Percentiles rank a stretch among this genome's conserved stretches.
Conservation (phyloP, 441 rosid genomes). For the Manihot esculenta region DNA sequence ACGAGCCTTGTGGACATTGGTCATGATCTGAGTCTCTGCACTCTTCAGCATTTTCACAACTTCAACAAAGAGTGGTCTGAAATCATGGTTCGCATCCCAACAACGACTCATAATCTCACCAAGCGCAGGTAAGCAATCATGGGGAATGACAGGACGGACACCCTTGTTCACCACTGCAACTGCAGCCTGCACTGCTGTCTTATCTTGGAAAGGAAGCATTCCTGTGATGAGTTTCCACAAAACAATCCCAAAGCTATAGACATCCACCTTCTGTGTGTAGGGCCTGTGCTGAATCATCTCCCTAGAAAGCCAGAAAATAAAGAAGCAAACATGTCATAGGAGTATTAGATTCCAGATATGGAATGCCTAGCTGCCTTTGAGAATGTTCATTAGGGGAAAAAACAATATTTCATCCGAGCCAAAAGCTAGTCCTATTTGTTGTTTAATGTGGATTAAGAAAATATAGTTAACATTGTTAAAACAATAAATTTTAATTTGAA, state of each 20-base stretch:
- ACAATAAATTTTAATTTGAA: no score
- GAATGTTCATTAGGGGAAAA: background rate
- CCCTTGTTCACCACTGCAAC: slow-evolving; percentile 95
- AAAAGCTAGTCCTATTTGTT: no score
- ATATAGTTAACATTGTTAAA: no score
- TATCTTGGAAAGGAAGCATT: slow-evolving; percentile 83
- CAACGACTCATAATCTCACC: slow-evolving; percentile 86
- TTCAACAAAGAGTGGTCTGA: slow-evolving; percentile 81
- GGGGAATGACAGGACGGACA: slow-evolving; percentile 80
- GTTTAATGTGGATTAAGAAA: no score
- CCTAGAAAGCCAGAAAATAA: background rate
- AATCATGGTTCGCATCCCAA: slow-evolving; percentile 92
- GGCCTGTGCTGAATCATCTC: slow-evolving; percentile 39
- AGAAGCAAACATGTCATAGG: background rate
- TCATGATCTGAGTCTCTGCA: slow-evolving; percentile 82
- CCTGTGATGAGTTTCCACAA: slow-evolving; percentile 97
- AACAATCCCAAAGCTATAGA: slow-evolving; percentile 92
- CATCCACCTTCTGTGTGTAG: slow-evolving; percentile 92
- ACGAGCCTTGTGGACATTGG: slow-evolving; percentile 90
- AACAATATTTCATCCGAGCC: no score
- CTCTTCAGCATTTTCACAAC: slow-evolving; percentile 77
- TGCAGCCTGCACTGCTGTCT: slow-evolving; percentile 99
- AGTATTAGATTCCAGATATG: background rate
- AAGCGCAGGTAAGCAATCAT: slow-evolving; percentile 80
- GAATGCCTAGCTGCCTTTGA: background rate